Base-by-base conservation (phyloP, 2,329 filamentous ascomycete species). In the Leptographium galeiforme region DNA sequence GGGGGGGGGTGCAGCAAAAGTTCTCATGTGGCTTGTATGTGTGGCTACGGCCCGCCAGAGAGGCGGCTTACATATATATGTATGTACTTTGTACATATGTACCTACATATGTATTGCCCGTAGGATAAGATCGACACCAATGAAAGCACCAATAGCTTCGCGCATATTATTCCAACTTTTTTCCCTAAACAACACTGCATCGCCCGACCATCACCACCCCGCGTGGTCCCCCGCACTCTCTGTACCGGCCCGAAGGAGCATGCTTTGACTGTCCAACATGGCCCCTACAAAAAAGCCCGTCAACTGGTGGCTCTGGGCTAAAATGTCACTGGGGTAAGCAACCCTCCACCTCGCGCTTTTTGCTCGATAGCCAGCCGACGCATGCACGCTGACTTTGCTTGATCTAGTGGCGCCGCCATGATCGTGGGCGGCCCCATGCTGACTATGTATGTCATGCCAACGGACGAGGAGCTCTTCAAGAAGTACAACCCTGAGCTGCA, bases 401-500 rank as follows among this genome's bases (percentile, higher is more conserved):
- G 49, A 19, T 53, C 58, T 62, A 96, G 90, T 55, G 87, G 87
- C 61, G 75, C 74, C 44, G 68, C 75, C 48, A 74, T 93, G 61
- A 84, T 81, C 63, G 76, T 96, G 56, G 93, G 93, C 51, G 93
- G 93, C 4, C 93, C 93, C 30, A 84, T 85, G 16, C 72, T 97
- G 52, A 85, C 91, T 45, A 79, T 84, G 70, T 95, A 82, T 67
- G 72, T 94, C 48, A 79, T 79, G 47, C 93, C 93, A 2, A 85
- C 86, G 13, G 89, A 96, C 61, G 93, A 96, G 68, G 89, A 97
- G 71, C 77, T 98, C 44, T 89, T 94, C 74, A 76, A 88, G 72
- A 82, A 78, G 68, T 97, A 97, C 72, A 97, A 91, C 68, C 91
- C 91, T 0, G 93, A 97, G 38, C 78, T 98, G n/a, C 87, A 93